These are phyloP conservation scores for Hortaea werneckii DNA, from an alignment of 2,329 filamentous ascomycete species.

Conservation along the genomic window DNA sequence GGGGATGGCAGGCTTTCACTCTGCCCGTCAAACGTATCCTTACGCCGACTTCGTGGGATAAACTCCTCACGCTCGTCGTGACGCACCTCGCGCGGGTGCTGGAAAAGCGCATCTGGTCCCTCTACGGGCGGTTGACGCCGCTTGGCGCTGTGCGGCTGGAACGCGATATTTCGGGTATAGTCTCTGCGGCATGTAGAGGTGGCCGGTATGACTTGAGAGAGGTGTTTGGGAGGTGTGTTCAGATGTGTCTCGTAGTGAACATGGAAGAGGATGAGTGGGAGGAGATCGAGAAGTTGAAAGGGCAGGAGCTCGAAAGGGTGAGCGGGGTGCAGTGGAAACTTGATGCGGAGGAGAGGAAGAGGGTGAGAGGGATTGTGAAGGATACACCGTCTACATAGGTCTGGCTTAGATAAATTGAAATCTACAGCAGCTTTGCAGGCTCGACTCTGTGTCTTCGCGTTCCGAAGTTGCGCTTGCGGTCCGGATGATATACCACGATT, in stretches of 20 bases:
- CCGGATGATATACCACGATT: no score
- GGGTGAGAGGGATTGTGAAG: conserved; percentile 34
- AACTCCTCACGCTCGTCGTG: conserved; percentile 30
- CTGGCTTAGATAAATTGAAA: no score
- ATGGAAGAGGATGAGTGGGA: conserved; percentile 98
- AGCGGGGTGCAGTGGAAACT: conserved; percentile 63
- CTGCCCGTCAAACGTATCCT: conserved; percentile 76
- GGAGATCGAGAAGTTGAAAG: conserved; percentile 44
- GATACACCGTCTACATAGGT: no score
- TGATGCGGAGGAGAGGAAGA: conserved; percentile 61
- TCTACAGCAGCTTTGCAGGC: no score
- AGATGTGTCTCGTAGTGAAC: conserved; percentile 78
- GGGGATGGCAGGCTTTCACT: conserved; percentile 77
- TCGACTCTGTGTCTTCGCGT: no score
- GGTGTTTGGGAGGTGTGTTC: conserved; percentile 61
- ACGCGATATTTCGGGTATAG: conserved; percentile 69
- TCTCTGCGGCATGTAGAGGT: conserved; percentile 55
- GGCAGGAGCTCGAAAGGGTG: conserved; percentile 39
- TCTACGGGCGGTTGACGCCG: conserved; percentile 63
- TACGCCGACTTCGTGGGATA: conserved; percentile 61
- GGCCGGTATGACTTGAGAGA: conserved; percentile 69
- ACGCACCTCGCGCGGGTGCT: conserved; percentile 66
- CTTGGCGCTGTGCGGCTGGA: conserved; percentile 76
- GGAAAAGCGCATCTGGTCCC: conserved; percentile 74
- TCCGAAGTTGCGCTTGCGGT: no score